Base-by-base conservation (phyloP, 495 filamentous ascomycete species). In the Penicillium longicatenatum region DNA sequence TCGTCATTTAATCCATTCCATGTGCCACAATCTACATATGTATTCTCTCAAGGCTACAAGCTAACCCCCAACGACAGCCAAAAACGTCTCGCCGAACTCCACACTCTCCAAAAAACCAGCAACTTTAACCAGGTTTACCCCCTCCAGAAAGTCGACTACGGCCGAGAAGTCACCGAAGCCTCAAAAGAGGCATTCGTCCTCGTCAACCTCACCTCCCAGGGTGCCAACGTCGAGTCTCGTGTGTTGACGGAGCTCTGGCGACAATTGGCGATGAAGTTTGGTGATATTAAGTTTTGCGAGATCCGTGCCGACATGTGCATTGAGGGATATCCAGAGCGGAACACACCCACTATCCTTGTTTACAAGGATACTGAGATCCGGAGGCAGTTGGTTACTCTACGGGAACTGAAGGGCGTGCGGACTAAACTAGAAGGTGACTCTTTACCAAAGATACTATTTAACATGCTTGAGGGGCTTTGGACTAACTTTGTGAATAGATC, bases 241-340 rank as follows among this genome's bases (percentile, higher is more conserved):
- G 73, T 95, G 2, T 68, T 97, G 62, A 86, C 87, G 14, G 86
- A 94, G 65, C 77, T 97, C n/a, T 99, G 94, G 93, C 79, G 88
- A 20, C 83, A 89, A 66, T 76, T 92, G 57, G 94, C 94, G 16
- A 72, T 70, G 54, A 90, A 91, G 66, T 98, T 87, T 66, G 91
- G 91, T 29, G 92, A 99, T 56, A 73, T 98, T 68, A 99, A 99
- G 74, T 99, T 99, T 76, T 97, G 93, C 70, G 91, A 99, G 74
- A 98, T 99, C 45, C 81, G 86, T 62, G 94, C 85, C 3, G 87
- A 92, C 66, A 86, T 96, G 83, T 96, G 94, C 55, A 97, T 99
- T 65, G 94, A 98, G 74, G 89, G 89, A 20, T 99, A 98, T 70
- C 94, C 94, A 16, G 95, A 98, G 67, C 81, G 82, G 51, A 98